Percentiles rank a stretch among this genome's conserved stretches.
These are phyloP conservation scores for Aspergillus incahuasiensis DNA, from an alignment of 495 filamentous ascomycete genomes.

Conservation along the genomic window DNA sequence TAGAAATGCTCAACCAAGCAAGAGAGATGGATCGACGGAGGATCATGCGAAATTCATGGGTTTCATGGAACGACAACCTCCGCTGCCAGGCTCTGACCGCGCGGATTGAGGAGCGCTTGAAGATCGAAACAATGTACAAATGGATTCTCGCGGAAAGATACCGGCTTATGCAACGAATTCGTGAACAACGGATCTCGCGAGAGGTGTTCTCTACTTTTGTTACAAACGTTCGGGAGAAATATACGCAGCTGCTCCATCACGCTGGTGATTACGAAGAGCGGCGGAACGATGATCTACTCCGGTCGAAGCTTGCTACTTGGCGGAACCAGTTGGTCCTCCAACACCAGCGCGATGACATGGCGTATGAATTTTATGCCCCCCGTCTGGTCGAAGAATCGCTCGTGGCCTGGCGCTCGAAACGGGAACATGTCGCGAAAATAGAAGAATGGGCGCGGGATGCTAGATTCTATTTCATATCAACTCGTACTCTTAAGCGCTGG, in stretches of 20 bases:
- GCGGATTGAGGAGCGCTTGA: conserved; percentile 54
- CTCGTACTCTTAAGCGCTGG: conserved; percentile 52
- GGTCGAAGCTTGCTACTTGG: conserved; percentile 41
- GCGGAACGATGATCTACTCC: conserved; percentile 30
- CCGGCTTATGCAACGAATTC: conserved; percentile 48
- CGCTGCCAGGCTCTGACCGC: conserved; percentile 50
- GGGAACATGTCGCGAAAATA: conserved; percentile 43
- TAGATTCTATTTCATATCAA: conserved; percentile 55
- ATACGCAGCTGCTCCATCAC: conserved; percentile 32
- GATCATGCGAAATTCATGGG: conserved; percentile 55
- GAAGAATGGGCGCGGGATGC: conserved; percentile 52
- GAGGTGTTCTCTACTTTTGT: conserved; percentile 41
- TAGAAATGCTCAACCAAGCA: conserved; percentile 50
- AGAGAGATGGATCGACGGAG: conserved; percentile 47
- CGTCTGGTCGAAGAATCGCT: conserved; percentile 47
- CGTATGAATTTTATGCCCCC: conserved; percentile 51
- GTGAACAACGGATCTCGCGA: conserved; percentile 45
- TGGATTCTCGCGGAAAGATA: conserved; percentile 57
- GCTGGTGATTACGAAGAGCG: conserved; percentile 35
- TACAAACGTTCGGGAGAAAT: conserved; percentile 35
- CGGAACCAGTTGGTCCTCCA: conserved; percentile 36
- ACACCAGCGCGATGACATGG: conserved; percentile 44
- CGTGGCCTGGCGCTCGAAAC: conserved; percentile 42
- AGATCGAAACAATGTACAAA: conserved; percentile 57
- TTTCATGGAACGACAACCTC: conserved; percentile 62